Conservation (phyloP, 2,329 filamentous ascomycete species). For the Diaporthe aspalathi region DNA sequence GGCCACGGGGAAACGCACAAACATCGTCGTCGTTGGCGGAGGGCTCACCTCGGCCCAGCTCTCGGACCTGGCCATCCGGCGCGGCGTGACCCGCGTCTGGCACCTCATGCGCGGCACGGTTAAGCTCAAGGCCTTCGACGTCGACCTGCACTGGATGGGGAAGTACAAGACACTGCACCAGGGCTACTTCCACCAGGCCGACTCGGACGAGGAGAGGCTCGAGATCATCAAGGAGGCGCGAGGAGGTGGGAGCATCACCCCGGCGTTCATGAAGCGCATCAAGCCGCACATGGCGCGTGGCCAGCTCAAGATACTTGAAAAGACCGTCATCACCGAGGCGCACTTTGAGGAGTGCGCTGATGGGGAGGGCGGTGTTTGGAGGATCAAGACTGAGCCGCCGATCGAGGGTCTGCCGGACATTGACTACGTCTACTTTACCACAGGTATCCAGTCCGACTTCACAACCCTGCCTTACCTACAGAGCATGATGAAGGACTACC, state of each 20-base stretch:
- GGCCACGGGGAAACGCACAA: slow-evolving; percentile 60
- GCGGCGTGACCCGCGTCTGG: slow-evolving; percentile 75
- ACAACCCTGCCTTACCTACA: slow-evolving; percentile 69
- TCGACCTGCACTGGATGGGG: slow-evolving; percentile 82
- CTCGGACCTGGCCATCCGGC: slow-evolving; percentile 72
- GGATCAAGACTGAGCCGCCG: slow-evolving; percentile 63
- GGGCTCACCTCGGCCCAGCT: slow-evolving; percentile 83
- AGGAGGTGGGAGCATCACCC: slow-evolving; percentile 81
- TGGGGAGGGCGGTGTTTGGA: slow-evolving; percentile 48
- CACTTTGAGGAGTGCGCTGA: slow-evolving; percentile 59
- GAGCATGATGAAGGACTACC: slow-evolving; percentile 68
- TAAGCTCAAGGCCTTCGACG: slow-evolving; percentile 79
- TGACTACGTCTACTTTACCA: slow-evolving; percentile 78
- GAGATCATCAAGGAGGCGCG: slow-evolving; percentile 74
- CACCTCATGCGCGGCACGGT: slow-evolving; percentile 73
- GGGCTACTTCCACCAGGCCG: slow-evolving; percentile 80
- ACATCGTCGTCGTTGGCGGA: slow-evolving; percentile 78
- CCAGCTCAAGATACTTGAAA: slow-evolving; percentile 65
- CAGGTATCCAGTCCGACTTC: slow-evolving; percentile 75
- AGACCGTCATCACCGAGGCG: slow-evolving; percentile 66
- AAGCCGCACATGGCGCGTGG: slow-evolving; percentile 67
- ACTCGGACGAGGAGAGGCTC: slow-evolving; percentile 75
- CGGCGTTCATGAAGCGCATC: slow-evolving; percentile 74
- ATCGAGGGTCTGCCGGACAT: slow-evolving; percentile 64
- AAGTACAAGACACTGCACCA: slow-evolving; percentile 85